Conservation (phyloP, 108 stramenopile genomes). For the Nannochloropsis oceanica region DNA sequence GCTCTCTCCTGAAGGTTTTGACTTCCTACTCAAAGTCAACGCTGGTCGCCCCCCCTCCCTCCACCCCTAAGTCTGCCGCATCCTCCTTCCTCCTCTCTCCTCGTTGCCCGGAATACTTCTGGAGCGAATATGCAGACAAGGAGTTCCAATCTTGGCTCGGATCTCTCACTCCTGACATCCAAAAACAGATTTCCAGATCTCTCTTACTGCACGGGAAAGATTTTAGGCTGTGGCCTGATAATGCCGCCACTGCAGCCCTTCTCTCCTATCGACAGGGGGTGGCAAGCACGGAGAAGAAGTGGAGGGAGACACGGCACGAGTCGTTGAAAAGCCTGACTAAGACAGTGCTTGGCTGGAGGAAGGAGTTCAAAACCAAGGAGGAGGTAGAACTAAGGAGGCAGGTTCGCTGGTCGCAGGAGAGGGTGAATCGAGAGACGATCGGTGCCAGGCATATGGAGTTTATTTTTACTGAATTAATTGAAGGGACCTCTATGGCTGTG, state of each 20-base stretch:
- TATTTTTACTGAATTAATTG: background rate
- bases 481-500: background rate
- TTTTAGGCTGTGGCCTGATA: background rate
- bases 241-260: background rate
- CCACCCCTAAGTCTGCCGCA: background rate
- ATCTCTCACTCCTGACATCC: background rate
- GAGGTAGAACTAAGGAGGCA: background rate
- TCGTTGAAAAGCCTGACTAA: background rate
- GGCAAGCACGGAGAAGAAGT: background rate
- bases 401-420: background rate
- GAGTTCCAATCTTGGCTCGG: background rate
- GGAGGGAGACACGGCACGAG: background rate
- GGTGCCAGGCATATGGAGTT: background rate
- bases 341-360: background rate
- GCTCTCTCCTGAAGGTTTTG: background rate
- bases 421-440: background rate
- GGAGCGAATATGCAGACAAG: background rate
- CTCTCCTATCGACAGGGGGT: background rate
- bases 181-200: background rate
- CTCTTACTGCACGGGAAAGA: background rate
- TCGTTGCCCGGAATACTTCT: background rate
- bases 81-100: background rate
- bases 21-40: background rate
- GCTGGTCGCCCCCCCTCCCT: background rate
- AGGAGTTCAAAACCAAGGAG: background rate